Evolutionary conservation across 2,329 filamentous ascomycete species (phyloP).

Genomic region (Xylaria sp.): DNA sequence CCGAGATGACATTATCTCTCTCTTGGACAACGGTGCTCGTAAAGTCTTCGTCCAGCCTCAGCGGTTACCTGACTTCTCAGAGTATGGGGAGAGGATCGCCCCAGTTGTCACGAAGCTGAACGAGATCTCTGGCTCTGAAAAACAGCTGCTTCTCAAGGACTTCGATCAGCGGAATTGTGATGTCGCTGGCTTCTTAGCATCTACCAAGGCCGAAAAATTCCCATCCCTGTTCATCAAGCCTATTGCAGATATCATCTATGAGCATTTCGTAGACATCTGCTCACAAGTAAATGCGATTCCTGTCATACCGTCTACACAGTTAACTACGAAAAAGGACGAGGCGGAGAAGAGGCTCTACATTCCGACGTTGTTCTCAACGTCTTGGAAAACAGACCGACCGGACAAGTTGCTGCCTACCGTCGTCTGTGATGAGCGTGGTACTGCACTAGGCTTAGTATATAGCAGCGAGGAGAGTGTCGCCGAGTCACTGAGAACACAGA

Average conservation of each 20-base stretch:
- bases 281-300: constrained; percentile 71
- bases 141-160: constrained; percentile 65
- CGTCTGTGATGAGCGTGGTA: constrained; percentile 87
- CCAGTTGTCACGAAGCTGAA: constrained; percentile 62
- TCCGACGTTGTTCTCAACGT: constrained; percentile 76
- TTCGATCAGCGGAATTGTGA: constrained; percentile 60
- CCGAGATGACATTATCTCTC: constrained; percentile 77
- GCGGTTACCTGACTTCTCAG: constrained; percentile 70
- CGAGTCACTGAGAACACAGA: constrained; percentile 81
- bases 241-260: constrained; percentile 58
- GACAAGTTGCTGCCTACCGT: constrained; percentile 90
- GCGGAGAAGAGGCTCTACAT: constrained; percentile 69
- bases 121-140: constrained; percentile 57
- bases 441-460: constrained; percentile 90
- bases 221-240: constrained; percentile 64
- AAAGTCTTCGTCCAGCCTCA: constrained; percentile 83
- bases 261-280: constrained; percentile 60
- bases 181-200: constrained; percentile 57
- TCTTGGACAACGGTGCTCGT: constrained; percentile 86
- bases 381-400: constrained; percentile 81
- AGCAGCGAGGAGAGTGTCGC: constrained; percentile 90
- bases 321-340: constrained; percentile 76
- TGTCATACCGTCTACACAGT: constrained; percentile 75
- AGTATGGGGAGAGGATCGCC: constrained; percentile 67
- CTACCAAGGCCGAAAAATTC: constrained; percentile 59